A percentile compares a stretch with the other conserved stretches of the same genome.
Evolutionary conservation across 2,329 filamentous ascomycete species (phyloP).

Genomic region (Cordyceps militaris): DNA sequence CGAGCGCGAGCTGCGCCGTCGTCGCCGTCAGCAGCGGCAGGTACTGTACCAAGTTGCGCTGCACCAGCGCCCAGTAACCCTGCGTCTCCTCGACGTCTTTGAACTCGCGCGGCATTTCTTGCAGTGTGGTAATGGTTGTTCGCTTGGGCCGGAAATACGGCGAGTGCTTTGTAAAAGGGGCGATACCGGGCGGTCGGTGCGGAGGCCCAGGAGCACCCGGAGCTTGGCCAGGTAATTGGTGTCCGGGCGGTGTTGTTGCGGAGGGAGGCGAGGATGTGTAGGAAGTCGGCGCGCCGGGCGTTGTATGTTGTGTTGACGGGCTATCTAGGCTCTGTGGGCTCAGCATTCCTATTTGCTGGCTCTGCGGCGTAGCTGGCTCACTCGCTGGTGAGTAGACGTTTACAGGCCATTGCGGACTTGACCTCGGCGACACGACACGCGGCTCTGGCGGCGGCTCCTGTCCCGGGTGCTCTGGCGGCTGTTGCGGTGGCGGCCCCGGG

Average conservation of each 20-base stretch:
- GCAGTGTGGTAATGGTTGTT: conserved; percentile 24
- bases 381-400: not conserved
- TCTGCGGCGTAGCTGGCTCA: conserved; percentile 1
- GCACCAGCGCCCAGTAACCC: conserved; percentile 32
- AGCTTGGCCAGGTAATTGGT: not conserved
- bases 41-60: conserved; percentile 30
- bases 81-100: conserved; percentile 27
- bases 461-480: not conserved
- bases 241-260: not conserved
- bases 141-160: conserved; percentile 30
- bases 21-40: conserved; percentile 28
- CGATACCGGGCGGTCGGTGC: conserved; percentile 24
- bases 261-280: conserved; percentile 6
- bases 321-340: conserved; percentile 30
- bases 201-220: conserved; percentile 13
- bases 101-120: conserved; percentile 28
- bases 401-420: not conserved
- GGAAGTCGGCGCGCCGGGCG: not conserved
- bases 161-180: conserved; percentile 31
- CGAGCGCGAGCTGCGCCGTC: conserved; percentile 25
- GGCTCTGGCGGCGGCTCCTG: not conserved
- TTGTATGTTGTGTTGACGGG: conserved; percentile 14
- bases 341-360: conserved; percentile 19
- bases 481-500: conserved; percentile 6
- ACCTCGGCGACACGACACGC: not conserved